Conservation (phyloP, 257 asterid species). For the Ballota nigra region DNA sequence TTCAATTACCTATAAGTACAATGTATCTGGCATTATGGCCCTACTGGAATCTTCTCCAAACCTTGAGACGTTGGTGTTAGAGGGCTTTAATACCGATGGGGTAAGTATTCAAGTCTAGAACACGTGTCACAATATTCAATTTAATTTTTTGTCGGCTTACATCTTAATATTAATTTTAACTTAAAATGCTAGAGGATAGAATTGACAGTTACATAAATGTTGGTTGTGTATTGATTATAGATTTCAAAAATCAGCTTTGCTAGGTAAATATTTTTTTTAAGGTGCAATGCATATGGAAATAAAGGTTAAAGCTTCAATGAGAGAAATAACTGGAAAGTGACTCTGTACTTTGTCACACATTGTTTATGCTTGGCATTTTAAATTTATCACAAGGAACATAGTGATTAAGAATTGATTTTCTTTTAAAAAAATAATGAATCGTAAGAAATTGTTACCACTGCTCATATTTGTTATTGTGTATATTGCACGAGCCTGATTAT, state of each 20-base stretch:
- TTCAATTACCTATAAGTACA: background rate
- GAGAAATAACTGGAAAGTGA: background rate
- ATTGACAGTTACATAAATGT: background rate
- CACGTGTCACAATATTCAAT: background rate
- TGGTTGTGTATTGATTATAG: background rate
- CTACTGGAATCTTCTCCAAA: slow-evolving; percentile 23
- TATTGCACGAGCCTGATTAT: background rate
- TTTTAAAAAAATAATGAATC: too few species aligned
- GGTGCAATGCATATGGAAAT: background rate
- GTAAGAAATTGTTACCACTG: background rate
- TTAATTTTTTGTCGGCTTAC: background rate
- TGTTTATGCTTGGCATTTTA: background rate
- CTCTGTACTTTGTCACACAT: background rate
- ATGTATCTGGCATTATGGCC: background rate
- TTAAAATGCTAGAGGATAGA: background rate
- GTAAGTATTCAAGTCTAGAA: background rate
- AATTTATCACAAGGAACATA: background rate
- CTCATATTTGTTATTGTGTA: background rate
- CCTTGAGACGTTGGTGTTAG: slow-evolving; percentile 3
- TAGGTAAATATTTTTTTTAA: too few species aligned
- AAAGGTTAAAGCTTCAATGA: background rate
- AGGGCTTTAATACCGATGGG: background rate
- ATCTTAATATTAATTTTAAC: background rate
- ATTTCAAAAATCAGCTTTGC: background rate
- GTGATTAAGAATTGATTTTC: background rate